Base-by-base conservation (phyloP, 352 stramenopile genomes). In the Phytophthora kernoviae region DNA sequence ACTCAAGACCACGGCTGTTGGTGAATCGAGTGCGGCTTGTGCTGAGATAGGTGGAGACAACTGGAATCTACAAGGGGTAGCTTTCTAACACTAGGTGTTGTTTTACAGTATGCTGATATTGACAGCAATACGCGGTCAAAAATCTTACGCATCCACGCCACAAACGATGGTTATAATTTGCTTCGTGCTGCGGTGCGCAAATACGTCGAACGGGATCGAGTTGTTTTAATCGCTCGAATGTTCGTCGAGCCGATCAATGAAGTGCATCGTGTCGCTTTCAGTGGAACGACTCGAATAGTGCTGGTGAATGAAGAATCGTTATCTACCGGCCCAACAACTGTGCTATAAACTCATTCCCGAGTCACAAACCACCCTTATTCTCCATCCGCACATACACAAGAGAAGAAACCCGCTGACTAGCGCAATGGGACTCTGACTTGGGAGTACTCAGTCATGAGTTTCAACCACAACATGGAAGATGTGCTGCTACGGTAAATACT, bases 51-150 rank as follows among this genome's bases (percentile, higher is more conserved):
- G 41, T 32, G 5, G 8, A 33, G 4, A 15, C 17, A 14, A 40
- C 9, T 18, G 2, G 15, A 5, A 40, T 14, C 15, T 14, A 40
- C 15, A 14, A 5, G 33, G 15, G 10, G 10, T 14, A 5, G 32
- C 9, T 39, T 39, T 5, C 33, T 40, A 40, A 40, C 9, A 14
- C 10, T 18, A 26, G 9, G 15, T 45, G 17, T 45, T 14, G 10
- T n/a, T 26, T 2, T 45, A 15, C 20, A 45, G 39, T 26, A 45
- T 26, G 12, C 22, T 45, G 20, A 21, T 24, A 18, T 18, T 24
- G 39, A 26, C 39, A 45, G 17, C n/a, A 45, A 45, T 45, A 45
- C 39, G 9, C 14, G 18, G 39, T 5, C 18, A 15, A 45, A 45
- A 26, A 24, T 21, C 17, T 21, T 26, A 26, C 10, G 15, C 17